These are phyloP conservation scores for Colletotrichum magnum DNA, from an alignment of 2,329 filamentous ascomycete genomes.

Conservation along the genomic window DNA sequence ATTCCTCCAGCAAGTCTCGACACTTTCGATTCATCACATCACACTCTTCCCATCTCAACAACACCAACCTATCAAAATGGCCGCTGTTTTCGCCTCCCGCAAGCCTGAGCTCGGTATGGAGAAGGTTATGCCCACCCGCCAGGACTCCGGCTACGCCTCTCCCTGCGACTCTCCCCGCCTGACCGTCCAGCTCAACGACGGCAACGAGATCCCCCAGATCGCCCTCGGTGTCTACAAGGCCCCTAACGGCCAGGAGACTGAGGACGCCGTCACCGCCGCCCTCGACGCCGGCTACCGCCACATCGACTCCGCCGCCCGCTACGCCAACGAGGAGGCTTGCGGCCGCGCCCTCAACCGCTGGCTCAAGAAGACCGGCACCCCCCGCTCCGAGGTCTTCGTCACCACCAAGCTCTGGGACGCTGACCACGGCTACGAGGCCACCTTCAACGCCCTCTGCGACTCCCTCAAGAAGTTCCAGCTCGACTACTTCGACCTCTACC, in stretches of 20 bases:
- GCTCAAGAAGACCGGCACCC: conserved; percentile 47
- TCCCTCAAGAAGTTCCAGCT: conserved; percentile 61
- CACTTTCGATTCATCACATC: neutral
- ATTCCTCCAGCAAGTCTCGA: neutral
- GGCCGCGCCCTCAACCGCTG: conserved; percentile 55
- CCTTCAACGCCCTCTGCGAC: conserved; percentile 55
- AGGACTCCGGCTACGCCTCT: conserved; percentile 40
- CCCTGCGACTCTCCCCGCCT: conserved; percentile 38
- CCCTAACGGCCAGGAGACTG: conserved; percentile 57
- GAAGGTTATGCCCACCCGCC: conserved; percentile 38
- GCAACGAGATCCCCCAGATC: conserved; percentile 54
- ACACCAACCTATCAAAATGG: conserved; percentile 27
- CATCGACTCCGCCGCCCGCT: conserved; percentile 62
- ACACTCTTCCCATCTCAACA: conserved; percentile 1
- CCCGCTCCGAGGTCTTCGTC: conserved; percentile 52
- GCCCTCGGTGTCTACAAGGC: conserved; percentile 72
- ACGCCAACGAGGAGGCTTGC: conserved; percentile 64
- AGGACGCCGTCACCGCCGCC: conserved; percentile 51
- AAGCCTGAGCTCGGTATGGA: conserved; percentile 39
- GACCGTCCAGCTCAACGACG: conserved; percentile 53
- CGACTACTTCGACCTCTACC: conserved; percentile 67
- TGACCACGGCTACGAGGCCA: conserved; percentile 47
- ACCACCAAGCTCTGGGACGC: conserved; percentile 57
- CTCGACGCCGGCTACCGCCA: conserved; percentile 66
- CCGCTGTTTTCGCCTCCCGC: conserved; percentile 36